A percentile compares a stretch with the other conserved stretches of the same genome.
Conservation (phyloP, 1,284 basidiomycete genomes). For the Cyathus pygmaeus region DNA sequence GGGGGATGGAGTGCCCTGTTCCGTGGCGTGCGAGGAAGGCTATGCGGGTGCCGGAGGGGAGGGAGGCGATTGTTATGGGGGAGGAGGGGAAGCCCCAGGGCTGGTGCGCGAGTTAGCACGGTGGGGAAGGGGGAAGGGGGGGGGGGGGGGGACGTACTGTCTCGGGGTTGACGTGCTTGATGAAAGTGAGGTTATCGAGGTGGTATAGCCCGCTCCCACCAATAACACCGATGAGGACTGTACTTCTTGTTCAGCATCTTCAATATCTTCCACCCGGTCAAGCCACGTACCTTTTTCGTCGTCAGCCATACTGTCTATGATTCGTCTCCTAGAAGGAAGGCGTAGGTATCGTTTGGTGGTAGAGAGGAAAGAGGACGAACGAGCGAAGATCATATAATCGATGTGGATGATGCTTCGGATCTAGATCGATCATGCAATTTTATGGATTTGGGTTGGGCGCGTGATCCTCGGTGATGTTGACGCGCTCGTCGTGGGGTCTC, state of each 20-base stretch:
- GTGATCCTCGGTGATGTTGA: no score
- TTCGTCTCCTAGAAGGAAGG: neutral
- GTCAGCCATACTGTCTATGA: neutral
- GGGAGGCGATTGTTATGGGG: conserved; percentile 87
- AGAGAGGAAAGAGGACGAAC: no score
- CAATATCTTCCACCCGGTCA: no score
- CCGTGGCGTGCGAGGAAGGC: conserved; percentile 97
- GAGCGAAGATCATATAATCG: no score
- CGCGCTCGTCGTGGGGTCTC: no score
- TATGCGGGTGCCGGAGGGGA: conserved; percentile 81
- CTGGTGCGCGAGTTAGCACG: conserved; percentile 47
- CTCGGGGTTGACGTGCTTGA: conserved; percentile 66
- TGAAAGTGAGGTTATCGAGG: conserved; percentile 85
- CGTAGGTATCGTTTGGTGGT: neutral
- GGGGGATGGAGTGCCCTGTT: conserved; percentile 75
- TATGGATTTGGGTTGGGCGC: no score
- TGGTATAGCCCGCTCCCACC: conserved; percentile 90
- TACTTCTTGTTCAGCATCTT: neutral
- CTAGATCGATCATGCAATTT: no score
- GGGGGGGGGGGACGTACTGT: conserved; percentile 47
- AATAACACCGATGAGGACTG: conserved; percentile 85
- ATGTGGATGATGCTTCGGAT: no score
- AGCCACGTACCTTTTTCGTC: neutral
- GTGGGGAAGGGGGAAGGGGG: conserved; percentile 4
- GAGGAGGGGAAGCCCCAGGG: conserved; percentile 96